Evolutionary conservation across 2,329 filamentous ascomycete genomes (phyloP).

Genomic region (Knoxdaviesia proteae): DNA sequence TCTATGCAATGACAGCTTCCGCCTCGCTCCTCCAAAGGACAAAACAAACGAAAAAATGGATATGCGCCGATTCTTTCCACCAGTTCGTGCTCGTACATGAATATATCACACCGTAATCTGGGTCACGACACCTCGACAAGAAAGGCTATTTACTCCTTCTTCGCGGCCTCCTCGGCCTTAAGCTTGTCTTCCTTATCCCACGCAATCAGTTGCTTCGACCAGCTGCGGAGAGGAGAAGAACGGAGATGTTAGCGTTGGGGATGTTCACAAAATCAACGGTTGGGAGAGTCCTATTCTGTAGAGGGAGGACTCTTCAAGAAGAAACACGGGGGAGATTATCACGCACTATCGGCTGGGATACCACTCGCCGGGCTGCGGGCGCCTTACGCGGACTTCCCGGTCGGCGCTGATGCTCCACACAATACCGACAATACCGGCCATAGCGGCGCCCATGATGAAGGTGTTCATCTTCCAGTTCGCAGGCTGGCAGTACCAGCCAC

Average conservation of each 20-base stretch:
- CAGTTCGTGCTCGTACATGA: no score
- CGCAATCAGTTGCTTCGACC: conserved; percentile 23
- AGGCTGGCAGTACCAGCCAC: conserved; percentile 94
- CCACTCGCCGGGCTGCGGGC: conserved; percentile 59
- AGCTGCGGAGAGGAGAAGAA: conserved; percentile 10
- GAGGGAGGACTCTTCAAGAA: background rate
- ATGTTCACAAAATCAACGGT: background rate
- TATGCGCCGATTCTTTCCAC: no score
- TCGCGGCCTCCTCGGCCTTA: conserved; percentile 13
- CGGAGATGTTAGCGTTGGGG: conserved; percentile 7
- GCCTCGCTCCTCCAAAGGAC: no score
- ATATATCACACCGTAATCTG: no score
- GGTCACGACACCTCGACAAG: no score
- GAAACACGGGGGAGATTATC: no score
- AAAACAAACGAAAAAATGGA: no score
- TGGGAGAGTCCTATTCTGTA: no score
- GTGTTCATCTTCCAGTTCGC: conserved; percentile 93
- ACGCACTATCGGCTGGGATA: conserved; percentile 70
- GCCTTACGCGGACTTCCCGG: conserved; percentile 49
- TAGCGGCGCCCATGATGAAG: conserved; percentile 45
- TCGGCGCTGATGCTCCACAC: conserved; percentile 56
- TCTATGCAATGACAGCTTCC: no score
- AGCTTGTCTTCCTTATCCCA: conserved; percentile 21
- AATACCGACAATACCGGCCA: conserved; percentile 46
- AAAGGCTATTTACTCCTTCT: conserved; percentile 7